Evolutionary conservation across 1,139 yeast species (phyloP).

Genomic region (Scheffersomyces stambukii): DNA sequence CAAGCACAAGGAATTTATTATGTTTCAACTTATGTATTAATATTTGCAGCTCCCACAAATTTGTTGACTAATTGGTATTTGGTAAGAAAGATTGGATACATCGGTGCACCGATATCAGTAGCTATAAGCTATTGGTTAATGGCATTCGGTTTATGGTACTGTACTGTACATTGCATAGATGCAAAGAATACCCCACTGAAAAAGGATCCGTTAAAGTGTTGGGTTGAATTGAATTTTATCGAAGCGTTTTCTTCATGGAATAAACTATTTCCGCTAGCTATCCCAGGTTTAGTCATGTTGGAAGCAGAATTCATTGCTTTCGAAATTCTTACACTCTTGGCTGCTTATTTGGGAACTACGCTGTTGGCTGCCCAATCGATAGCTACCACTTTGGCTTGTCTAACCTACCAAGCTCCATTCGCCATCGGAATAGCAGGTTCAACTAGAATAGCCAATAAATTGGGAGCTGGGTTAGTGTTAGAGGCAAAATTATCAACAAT

Average conservation of each 20-base stretch:
- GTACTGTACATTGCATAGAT: conserved; percentile 35
- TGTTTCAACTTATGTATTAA: conserved; percentile 68
- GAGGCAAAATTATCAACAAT: conserved; percentile 45
- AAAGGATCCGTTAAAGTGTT: conserved; percentile 39
- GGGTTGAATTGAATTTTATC: conserved; percentile 29
- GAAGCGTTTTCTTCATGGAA: conserved; percentile 46
- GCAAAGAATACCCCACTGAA: conserved; percentile 39
- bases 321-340: conserved; percentile 52
- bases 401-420: conserved; percentile 51
- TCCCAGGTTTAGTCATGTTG: conserved; percentile 57
- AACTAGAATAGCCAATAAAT: conserved; percentile 54
- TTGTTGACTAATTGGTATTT: conserved; percentile 45
- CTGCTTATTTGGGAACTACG: conserved; percentile 52
- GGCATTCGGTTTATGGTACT: conserved; percentile 42
- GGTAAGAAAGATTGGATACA: conserved; percentile 33
- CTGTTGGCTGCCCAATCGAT: conserved; percentile 57
- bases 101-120: conserved; percentile 61
- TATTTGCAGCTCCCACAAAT: conserved; percentile 62
- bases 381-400: conserved; percentile 54
- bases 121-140: conserved; percentile 54
- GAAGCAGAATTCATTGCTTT: conserved; percentile 59
- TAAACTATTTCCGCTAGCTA: conserved; percentile 42
- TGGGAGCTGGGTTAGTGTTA: conserved; percentile 50
- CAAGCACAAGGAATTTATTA: conserved; percentile 81
- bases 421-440: conserved; percentile 60